Percentiles rank a stretch among this genome's conserved stretches.
phyloP scores from a whole-genome alignment of 345 rosid genomes.

The Trapa bicornis region DNA sequence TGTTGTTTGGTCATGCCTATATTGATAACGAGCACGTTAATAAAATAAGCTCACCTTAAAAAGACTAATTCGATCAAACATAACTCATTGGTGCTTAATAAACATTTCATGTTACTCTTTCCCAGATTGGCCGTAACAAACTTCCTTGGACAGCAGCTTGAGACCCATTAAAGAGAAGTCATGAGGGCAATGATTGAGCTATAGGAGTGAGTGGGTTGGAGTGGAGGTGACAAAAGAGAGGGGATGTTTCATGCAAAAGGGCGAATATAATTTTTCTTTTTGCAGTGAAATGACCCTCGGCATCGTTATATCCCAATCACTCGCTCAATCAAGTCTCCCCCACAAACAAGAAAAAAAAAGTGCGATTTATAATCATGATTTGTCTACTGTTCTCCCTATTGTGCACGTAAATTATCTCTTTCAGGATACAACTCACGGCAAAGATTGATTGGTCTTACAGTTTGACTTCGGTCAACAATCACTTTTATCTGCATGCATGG shows the following conservation, averaged over 20 bases:
- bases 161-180: not conserved
- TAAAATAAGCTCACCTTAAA: too few relatives aligned
- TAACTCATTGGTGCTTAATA: too few relatives aligned
- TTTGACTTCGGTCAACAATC: not conserved
- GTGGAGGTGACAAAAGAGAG: not conserved
- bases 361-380: not conserved
- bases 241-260: constrained; percentile 3
- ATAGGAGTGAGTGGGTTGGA: not conserved
- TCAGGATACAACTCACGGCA: not conserved
- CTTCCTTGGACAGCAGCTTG: too few relatives aligned
- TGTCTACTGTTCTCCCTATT: constrained; percentile 1
- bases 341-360: not conserved
- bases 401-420: constrained; percentile 1
- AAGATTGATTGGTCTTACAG: not conserved
- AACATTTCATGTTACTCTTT: too few relatives aligned
- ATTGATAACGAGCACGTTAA: too few relatives aligned
- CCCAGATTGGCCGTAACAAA: too few relatives aligned
- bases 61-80: too few relatives aligned
- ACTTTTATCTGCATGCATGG: not conserved
- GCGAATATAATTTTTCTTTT: not conserved
- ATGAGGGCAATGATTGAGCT: constrained; percentile 1
- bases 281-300: not conserved
- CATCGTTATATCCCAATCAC: not conserved
- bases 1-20: too few relatives aligned
- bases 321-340: constrained; percentile 3